These are phyloP conservation scores for Kernera saxatilis DNA, from an alignment of 345 rosid genomes.

Conservation along the genomic window DNA sequence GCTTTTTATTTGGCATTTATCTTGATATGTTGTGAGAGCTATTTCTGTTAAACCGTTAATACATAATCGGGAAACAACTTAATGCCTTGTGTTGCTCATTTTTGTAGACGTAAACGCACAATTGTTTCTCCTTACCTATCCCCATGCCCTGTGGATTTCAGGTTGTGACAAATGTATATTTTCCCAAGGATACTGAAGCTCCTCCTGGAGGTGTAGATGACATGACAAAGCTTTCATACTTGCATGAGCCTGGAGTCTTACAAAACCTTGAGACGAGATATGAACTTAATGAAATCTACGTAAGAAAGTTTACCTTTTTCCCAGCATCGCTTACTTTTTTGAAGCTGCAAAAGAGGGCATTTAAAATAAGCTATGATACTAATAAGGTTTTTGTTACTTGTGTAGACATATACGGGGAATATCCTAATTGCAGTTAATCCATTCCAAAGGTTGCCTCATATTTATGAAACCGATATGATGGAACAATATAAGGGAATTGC, in stretches of 20 bases:
- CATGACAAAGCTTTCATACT: constrained; percentile 88
- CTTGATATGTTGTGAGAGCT: constrained; percentile 9
- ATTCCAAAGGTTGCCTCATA: constrained; percentile 87
- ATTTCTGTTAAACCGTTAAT: neutral
- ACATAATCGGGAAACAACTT: neutral
- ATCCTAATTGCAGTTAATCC: constrained; percentile 89
- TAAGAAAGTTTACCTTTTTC: constrained; percentile 32
- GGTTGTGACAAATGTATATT: constrained; percentile 64
- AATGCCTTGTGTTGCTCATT: neutral
- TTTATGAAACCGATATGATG: constrained; percentile 94
- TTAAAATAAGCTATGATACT: constrained; percentile 15
- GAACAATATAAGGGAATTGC: constrained; percentile 75
- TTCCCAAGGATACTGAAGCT: constrained; percentile 82
- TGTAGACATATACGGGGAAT: constrained; percentile 89
- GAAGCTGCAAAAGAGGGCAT: constrained; percentile 12
- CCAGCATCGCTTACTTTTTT: constrained; percentile 2
- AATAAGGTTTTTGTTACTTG: constrained; percentile 12
- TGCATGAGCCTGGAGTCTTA: constrained; percentile 93
- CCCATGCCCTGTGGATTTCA: constrained; percentile 20
- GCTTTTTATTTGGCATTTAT: neutral
- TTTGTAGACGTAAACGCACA: neutral
- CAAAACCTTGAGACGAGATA: constrained; percentile 71
- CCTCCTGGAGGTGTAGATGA: constrained; percentile 91
- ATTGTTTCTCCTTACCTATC: constrained; percentile 6
- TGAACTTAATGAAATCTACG: constrained; percentile 86